These are phyloP conservation scores for Asterochloris erici DNA, from an alignment of 139 green algal genomes.

Conservation along the genomic window DNA sequence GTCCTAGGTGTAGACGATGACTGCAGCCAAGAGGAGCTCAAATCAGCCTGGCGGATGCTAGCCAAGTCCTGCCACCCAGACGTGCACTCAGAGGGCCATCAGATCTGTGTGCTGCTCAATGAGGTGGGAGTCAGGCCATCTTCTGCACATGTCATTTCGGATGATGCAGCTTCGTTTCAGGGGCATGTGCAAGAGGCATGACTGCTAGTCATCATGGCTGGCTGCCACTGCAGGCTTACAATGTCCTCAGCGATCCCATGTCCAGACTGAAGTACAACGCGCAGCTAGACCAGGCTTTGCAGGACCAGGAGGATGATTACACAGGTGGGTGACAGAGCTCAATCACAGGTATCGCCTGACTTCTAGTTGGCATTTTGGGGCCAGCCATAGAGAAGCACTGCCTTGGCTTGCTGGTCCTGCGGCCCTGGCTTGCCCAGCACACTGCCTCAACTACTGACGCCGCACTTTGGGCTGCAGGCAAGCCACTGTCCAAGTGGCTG, in stretches of 20 bases:
- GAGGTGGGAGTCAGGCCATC: constrained; percentile 42
- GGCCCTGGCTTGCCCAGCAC: background rate
- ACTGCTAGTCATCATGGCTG: too few relatives aligned
- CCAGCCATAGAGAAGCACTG: too few relatives aligned
- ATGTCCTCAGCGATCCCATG: constrained; percentile 51
- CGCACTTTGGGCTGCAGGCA: constrained; percentile 31
- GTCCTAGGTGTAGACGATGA: constrained; percentile 53
- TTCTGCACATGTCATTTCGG: background rate
- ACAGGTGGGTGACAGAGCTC: constrained; percentile 38
- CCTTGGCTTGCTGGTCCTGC: background rate
- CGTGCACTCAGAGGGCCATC: constrained; percentile 67
- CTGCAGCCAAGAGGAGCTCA: constrained; percentile 60
- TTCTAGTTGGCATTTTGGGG: too few relatives aligned
- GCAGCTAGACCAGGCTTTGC: constrained; percentile 46
- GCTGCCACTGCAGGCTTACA: constrained; percentile 34
- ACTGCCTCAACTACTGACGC: background rate
- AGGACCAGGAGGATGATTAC: constrained; percentile 67
- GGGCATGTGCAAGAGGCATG: too few relatives aligned
- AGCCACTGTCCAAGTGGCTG: constrained; percentile 78
- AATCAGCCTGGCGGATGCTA: constrained; percentile 65
- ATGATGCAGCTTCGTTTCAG: background rate
- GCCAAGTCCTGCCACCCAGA: constrained; percentile 74
- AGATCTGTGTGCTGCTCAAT: constrained; percentile 86
- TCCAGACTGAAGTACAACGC: constrained; percentile 56
- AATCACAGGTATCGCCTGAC: background rate